Base-by-base conservation (phyloP, 2,329 filamentous ascomycete genomes). In the Pseudogymnoascus sp. region DNA sequence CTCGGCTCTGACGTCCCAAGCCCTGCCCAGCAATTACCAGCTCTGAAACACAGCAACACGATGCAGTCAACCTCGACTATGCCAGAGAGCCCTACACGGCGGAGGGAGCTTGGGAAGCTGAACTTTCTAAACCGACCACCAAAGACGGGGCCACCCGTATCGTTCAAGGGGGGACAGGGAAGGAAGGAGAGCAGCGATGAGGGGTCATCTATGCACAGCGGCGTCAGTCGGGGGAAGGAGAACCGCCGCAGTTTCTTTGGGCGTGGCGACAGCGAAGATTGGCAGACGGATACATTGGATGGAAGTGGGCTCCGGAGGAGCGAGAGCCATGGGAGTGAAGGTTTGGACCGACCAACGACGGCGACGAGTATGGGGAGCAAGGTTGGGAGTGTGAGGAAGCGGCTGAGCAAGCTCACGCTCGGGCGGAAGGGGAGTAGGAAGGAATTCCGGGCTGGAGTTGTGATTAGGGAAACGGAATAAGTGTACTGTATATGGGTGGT, bases 351-450 rank as follows among this genome's bases (percentile, higher is more conserved):
- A 15, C 64, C 66, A 13, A 63, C 63, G 31, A 68, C 66, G 3
- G 58, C 63, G 3, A 63, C 60, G 47, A 66, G 65, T 60, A 63
- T 66, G 4, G 66, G 64, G n/a, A 66, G 64, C 40, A 61, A 60
- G 35, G 78, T 69, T 5, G 69, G 67, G 9, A 70, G 67, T 61
- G 70, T 73, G 33, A 65, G 68, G 58, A 72, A 72, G 63, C 61
- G 71, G 40, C 63, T 73, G 7, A 71, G 68, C 50, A 63, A 70
- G 44, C 44, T 73, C 36, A 70, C 65, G 54, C 41, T 72, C 41
- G 71, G 71, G 17, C 74, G 72, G 65, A 75, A 75, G 65, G 66
- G 59, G 13, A 74, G 72, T 62, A 73, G 69, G 59, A 63, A 63
- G 5, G 72, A 67, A 63, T 69, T 72, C 35, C 41, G 69, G 21